A percentile compares a stretch with the other conserved stretches of the same genome.
phyloP scores from a whole-genome alignment of 2,329 filamentous ascomycete genomes.

The Cryphonectria carpinicola region DNA sequence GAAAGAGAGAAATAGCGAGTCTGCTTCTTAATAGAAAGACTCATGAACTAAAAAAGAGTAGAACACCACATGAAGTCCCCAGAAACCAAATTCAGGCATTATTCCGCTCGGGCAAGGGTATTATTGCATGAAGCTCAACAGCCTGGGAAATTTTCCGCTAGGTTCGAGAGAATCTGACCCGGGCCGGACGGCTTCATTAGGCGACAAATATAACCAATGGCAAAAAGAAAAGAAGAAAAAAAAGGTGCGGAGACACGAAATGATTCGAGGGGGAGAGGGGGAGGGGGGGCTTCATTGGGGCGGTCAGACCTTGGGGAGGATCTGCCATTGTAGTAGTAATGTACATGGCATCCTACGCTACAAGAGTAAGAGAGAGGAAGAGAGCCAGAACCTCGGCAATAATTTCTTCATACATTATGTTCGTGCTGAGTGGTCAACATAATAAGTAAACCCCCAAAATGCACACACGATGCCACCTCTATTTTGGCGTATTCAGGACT shows the following conservation, averaged over 20 bases:
- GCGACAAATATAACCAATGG: not conserved
- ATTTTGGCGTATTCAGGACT: not conserved
- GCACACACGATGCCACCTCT: not conserved
- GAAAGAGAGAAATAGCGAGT: not conserved
- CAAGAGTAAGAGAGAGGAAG: too few relatives aligned
- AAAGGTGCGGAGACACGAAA: not conserved
- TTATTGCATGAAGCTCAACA: not conserved
- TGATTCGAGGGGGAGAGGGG: not conserved
- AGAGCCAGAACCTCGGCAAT: not conserved
- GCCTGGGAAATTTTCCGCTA: not conserved
- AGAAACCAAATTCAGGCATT: not conserved
- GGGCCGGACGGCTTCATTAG: not conserved
- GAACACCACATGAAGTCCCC: not conserved
- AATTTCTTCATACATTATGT: not conserved
- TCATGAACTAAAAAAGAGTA: not conserved
- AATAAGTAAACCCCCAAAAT: too few relatives aligned
- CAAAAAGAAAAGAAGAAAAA: not conserved
- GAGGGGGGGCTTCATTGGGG: not conserved
- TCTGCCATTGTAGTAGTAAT: not conserved
- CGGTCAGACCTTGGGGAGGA: not conserved
- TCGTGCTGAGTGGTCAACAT: not conserved
- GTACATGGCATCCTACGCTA: not conserved
- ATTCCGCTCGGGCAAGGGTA: not conserved
- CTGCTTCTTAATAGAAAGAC: not conserved
- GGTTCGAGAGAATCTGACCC: not conserved